Evolutionary conservation across 805 yeast genomes (phyloP).

Genomic region (Saccharomycopsis javanensis): DNA sequence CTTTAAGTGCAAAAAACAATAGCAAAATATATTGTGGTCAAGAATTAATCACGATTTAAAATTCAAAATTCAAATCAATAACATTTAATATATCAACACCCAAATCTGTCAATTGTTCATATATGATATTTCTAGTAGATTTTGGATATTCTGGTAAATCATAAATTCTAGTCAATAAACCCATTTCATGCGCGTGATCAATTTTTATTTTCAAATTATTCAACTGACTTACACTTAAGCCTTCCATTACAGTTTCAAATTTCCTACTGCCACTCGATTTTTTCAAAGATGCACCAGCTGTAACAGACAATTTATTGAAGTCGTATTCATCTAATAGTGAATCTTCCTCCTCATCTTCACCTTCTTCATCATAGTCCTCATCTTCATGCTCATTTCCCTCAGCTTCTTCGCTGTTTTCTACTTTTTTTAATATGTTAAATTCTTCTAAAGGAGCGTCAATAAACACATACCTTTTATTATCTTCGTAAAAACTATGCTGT

Average conservation of each 20-base stretch:
- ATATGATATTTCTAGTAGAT: conserved; percentile 34
- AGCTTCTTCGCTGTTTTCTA: no score
- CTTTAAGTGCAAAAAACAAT: no score
- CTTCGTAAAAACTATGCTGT: no score
- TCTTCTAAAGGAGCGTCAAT: no score
- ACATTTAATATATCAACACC: no score
- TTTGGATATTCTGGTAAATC: conserved; percentile 62
- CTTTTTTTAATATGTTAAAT: no score
- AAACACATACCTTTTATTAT: no score
- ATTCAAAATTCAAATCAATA: no score
- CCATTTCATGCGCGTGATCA: conserved; percentile 37
- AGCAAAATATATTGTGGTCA: no score
- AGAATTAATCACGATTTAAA: no score
- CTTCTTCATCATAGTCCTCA: no score
- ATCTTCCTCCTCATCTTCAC: conserved; percentile 6
- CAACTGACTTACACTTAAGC: conserved; percentile 30
- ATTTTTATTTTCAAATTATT: conserved; percentile 24
- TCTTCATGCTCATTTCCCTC: no score
- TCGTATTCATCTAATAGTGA: conserved; percentile 20
- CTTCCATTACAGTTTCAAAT: conserved; percentile 21
- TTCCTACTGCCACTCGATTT: conserved; percentile 17
- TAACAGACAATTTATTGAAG: conserved; percentile 24
- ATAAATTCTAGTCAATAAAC: conserved; percentile 55
- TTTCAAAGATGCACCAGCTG: conserved; percentile 37
- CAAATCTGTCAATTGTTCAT: conserved; percentile 33